Evolutionary conservation across 805 yeast species (phyloP), one percentile per base, ranked within the genome.

Genomic region (Pichia sporocuriosa): DNA sequence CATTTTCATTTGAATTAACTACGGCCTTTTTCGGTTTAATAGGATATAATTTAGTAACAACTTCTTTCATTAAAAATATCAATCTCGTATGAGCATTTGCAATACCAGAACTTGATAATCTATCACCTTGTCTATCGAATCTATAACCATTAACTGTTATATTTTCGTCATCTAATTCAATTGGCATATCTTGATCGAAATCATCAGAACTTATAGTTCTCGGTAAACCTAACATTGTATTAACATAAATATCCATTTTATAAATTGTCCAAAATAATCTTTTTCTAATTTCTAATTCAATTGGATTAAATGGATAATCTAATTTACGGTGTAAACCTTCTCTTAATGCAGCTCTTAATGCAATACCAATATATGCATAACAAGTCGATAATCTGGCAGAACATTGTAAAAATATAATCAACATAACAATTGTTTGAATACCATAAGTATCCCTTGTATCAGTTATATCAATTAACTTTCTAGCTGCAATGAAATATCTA

Each of bases 241-340:
- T 85, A 53, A 87, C 84, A 58, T 89, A 88, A 33, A 86, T 78
- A 56, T 89, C 96, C 82, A 87, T 83, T 58, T 88, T 88, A 59
- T 84, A 83, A 47, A 88, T 81, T 1, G 96, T 82, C 84, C 90
- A 88, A 58, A 88, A 88, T 32, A 89, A 63, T 45, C 96, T 69
- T 60, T 87, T 88, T 46, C 95, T 69, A 1, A 85, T 82, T 55
- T 89, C 96, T 29, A 79, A 67, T 56, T 85, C 94, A 26, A 88
- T 79, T 1, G 89, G 89, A 50, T 82, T 82, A 50, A 79, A 77
- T 13, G 58, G 71, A 50, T 76, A 69, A 32, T 77, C 67, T 27
- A 86, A 69, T 56, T 80, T 82, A 47, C 95, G 66, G 60, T 88
- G 96, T 16, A 86, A 65, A 0, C 96, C 95, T 51, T 85, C 87